These are phyloP conservation scores for Elsinoe batatas DNA, from an alignment of 2,329 filamentous ascomycete genomes.

Conservation along the genomic window DNA sequence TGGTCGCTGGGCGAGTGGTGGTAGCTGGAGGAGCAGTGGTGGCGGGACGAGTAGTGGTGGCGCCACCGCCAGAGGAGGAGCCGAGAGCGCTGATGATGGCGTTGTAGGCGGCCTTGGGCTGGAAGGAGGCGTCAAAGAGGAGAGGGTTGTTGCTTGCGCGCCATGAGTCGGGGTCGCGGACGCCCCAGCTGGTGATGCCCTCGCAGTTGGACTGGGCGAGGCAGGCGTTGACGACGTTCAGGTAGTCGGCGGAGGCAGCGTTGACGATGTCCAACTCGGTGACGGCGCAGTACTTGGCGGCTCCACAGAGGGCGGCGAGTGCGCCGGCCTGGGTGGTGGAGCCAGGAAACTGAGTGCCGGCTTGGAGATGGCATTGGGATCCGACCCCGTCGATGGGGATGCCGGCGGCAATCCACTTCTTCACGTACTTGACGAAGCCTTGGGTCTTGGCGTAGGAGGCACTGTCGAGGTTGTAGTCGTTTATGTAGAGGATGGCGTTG, in stretches of 20 bases:
- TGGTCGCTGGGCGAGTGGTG: too few relatives aligned
- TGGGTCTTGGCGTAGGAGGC: conserved; percentile 18
- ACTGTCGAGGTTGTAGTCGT: conserved; percentile 25
- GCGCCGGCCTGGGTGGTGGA: conserved; percentile 11
- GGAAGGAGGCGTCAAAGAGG: conserved; percentile 32
- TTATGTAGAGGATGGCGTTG: conserved; percentile 22
- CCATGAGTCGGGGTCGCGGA: conserved; percentile 19
- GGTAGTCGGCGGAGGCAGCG: conserved; percentile 41
- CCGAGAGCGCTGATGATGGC: not conserved
- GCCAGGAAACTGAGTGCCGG: conserved; percentile 17
- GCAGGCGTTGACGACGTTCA: conserved; percentile 28
- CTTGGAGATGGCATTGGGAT: conserved; percentile 44
- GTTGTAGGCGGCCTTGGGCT: conserved; percentile 38
- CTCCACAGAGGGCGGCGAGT: conserved; percentile 31
- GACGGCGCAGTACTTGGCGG: conserved; percentile 48
- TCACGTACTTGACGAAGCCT: conserved; percentile 20
- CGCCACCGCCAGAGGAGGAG: too few relatives aligned
- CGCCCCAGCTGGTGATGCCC: conserved; percentile 42
- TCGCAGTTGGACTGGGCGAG: conserved; percentile 28
- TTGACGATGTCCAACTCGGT: conserved; percentile 54
- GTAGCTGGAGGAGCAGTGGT: too few relatives aligned
- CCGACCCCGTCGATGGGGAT: conserved; percentile 33
- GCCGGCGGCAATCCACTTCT: conserved; percentile 20
- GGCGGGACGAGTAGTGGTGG: too few relatives aligned
- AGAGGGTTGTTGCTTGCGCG: conserved; percentile 18